These are phyloP conservation scores for Orbilia oligospora DNA, from an alignment of 2,329 filamentous ascomycete species.

Conservation along the genomic window DNA sequence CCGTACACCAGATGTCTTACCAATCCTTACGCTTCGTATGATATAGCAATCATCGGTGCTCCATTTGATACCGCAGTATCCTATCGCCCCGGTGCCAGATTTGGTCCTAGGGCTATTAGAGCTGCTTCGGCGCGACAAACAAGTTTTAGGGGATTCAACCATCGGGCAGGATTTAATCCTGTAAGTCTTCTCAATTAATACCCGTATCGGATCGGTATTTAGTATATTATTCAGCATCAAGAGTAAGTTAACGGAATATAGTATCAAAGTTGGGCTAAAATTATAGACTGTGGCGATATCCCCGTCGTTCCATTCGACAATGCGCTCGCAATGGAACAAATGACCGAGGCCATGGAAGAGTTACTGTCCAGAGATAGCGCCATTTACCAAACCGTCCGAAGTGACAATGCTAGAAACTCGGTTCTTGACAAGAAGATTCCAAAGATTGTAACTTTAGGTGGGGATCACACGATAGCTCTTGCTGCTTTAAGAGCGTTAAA, in stretches of 20 bases:
- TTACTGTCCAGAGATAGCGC: constrained; percentile 68
- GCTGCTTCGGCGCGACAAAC: constrained; percentile 86
- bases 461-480: constrained; percentile 80
- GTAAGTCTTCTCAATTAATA: constrained; percentile 40
- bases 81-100: constrained; percentile 81
- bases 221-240: not conserved
- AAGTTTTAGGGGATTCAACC: constrained; percentile 84
- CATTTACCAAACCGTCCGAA: constrained; percentile 24
- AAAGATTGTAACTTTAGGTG: constrained; percentile 78
- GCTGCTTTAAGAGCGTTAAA: constrained; percentile 78
- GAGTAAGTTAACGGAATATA: not conserved
- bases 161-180: constrained; percentile 84
- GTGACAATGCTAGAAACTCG: constrained; percentile 27
- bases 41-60: constrained; percentile 80
- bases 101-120: constrained; percentile 89
- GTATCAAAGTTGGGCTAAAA: constrained; percentile 81
- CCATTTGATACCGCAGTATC: constrained; percentile 82
- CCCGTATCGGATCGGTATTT: not conserved
- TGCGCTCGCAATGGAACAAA: constrained; percentile 82
- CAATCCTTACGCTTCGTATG: constrained; percentile 75
- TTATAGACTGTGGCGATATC: constrained; percentile 92
- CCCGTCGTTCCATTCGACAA: constrained; percentile 91
- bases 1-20: constrained; percentile 78
- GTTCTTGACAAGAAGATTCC: constrained; percentile 65
- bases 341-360: constrained; percentile 84